phyloP scores from a whole-genome alignment of 2,329 filamentous ascomycete genomes.

The Scopulariopsis brevicaulis region DNA sequence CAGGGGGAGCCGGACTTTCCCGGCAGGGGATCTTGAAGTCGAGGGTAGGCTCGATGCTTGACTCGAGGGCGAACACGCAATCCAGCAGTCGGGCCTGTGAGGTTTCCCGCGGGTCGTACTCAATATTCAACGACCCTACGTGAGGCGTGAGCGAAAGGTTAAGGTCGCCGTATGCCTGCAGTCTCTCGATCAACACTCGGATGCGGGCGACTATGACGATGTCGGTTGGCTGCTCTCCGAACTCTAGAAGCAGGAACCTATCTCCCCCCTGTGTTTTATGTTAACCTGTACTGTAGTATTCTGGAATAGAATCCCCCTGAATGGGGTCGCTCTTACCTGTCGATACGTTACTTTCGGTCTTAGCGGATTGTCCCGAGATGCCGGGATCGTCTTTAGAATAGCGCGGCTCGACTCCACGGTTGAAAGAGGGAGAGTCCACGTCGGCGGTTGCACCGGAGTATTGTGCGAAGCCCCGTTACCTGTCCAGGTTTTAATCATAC shows the following conservation, averaged over 20 bases:
- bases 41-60: neutral
- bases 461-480: neutral
- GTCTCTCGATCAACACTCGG: neutral
- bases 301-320: neutral
- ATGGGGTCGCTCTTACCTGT: neutral
- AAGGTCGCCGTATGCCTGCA: neutral
- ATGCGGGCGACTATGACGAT: neutral
- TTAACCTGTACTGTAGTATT: neutral
- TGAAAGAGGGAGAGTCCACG: neutral
- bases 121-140: neutral
- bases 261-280: neutral
- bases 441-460: neutral
- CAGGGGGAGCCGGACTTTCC: constrained; percentile 12
- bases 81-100: neutral
- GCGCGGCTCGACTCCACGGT: neutral
- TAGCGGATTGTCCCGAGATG: neutral
- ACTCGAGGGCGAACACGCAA: neutral
- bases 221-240: neutral
- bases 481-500: neutral
- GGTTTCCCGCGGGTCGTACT: neutral
- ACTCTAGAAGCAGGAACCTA: neutral
- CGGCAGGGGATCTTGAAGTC: neutral
- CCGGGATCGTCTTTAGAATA: neutral
- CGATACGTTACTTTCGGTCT: neutral
- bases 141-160: neutral